A percentile compares a stretch with the other conserved stretches of the same genome.
Evolutionary conservation across 371 early-diverging fungal genomes (phyloP).

Genomic region (Saksenaea vasiformis): DNA sequence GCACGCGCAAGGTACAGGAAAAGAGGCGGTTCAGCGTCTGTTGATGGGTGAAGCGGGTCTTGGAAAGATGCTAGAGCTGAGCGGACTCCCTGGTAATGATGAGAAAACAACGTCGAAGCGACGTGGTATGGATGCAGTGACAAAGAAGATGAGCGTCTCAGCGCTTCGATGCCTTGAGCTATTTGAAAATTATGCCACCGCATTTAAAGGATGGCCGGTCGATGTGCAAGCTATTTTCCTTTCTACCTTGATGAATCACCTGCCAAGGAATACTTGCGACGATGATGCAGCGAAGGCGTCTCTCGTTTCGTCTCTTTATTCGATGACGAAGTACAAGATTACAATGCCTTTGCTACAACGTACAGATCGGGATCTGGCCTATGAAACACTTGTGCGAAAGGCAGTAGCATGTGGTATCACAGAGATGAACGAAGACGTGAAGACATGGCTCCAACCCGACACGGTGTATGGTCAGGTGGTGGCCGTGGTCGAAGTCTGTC

Average conservation of each 20-base stretch:
- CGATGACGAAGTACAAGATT: constrained; percentile 19
- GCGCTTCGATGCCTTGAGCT: constrained; percentile 48
- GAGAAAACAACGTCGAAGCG: constrained; percentile 22
- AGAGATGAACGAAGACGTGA: constrained; percentile 8
- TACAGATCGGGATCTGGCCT: background rate
- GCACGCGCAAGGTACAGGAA: background rate
- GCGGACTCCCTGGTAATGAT: constrained; percentile 32
- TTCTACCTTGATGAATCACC: constrained; percentile 23
- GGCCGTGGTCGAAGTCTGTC: constrained; percentile 31
- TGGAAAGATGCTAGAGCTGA: constrained; percentile 48
- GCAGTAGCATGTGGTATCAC: constrained; percentile 25
- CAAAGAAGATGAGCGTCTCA: constrained; percentile 47
- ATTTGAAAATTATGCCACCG: constrained; percentile 27
- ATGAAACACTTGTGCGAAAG: constrained; percentile 10
- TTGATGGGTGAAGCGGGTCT: constrained; percentile 44
- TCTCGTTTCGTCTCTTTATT: constrained; percentile 20
- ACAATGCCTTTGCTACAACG: constrained; percentile 17
- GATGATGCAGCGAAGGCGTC: constrained; percentile 18
- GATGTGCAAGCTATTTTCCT: constrained; percentile 20
- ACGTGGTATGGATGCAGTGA: constrained; percentile 57
- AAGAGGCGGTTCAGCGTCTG: constrained; percentile 13
- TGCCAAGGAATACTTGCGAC: constrained; percentile 11
- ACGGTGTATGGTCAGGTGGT: constrained; percentile 12
- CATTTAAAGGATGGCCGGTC: constrained; percentile 10
- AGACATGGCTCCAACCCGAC: constrained; percentile 15